phyloP scores from a whole-genome alignment of 768 basidiomycete genomes.

The Cyathus striatus region DNA sequence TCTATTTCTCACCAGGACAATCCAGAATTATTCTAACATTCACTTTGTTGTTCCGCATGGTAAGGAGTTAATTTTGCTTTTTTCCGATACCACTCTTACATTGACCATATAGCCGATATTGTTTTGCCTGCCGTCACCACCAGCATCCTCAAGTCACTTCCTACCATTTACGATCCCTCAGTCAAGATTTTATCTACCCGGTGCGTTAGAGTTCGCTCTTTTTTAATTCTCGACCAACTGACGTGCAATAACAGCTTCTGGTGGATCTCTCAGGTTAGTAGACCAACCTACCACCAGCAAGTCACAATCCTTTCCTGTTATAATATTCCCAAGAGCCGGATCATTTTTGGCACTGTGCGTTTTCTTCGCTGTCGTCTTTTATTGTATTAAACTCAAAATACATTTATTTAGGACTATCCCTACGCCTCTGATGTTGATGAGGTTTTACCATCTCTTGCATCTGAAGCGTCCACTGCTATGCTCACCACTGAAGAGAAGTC shows the following conservation, averaged over 20 bases:
- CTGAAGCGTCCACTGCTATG: conserved; percentile 7
- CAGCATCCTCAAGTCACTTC: conserved; percentile 24
- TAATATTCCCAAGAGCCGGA: conserved; percentile 23
- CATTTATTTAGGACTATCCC: conserved; percentile 20
- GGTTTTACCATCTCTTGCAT: conserved; percentile 11
- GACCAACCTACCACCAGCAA: conserved; percentile 31
- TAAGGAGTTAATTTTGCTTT: not conserved
- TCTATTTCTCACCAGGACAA: conserved; percentile 19
- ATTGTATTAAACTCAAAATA: not conserved
- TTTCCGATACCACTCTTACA: not conserved
- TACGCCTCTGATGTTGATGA: conserved; percentile 15
- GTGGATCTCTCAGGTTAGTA: conserved; percentile 34
- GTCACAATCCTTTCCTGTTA: conserved; percentile 24
- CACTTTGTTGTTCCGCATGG: conserved; percentile 28
- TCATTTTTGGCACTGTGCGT: conserved; percentile 29
- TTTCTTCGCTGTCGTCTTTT: not conserved
- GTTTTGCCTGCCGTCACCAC: conserved; percentile 29
- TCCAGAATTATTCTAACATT: conserved; percentile 28
- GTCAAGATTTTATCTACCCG: conserved; percentile 24
- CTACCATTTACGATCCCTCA: conserved; percentile 25
- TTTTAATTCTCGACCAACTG: not conserved
- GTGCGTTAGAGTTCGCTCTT: conserved; percentile 4
- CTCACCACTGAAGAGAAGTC: conserved; percentile 10
- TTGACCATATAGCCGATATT: conserved; percentile 13
- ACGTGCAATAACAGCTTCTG: conserved; percentile 17